Base-by-base conservation (phyloP, 805 yeast species). In the Lipomyces lipofer region DNA sequence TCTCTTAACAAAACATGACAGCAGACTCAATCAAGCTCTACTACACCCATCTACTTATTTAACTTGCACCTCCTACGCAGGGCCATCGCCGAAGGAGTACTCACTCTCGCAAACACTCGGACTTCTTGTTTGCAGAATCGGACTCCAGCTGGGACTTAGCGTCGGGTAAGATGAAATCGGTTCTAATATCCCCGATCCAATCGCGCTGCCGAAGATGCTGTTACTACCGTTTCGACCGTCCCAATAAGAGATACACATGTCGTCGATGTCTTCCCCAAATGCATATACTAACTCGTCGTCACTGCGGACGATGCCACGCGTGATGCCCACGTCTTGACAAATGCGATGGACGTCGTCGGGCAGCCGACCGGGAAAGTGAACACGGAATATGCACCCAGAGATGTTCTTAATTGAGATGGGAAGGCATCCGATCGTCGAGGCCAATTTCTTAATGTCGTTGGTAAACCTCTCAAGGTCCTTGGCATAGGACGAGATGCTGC, bases 281-380 rank as follows among this genome's bases (percentile, higher is more conserved):
- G n/a, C n/a, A n/a, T n/a, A n/a, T n/a, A n/a, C 47, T 9, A 24
- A 8, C 17, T 22, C 51, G 8, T 29, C 47, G 47, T 32, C 32
- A 25, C 32, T 22, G 17, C 39, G 49, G 9, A 52, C 30, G 19
- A 54, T 43, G 4, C 59, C 59, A 4, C 59, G 35, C 4, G 48
- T 10, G n/a, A 55, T 32, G n/a, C 32, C 56, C 28, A 54, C 33
- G 13, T 55, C 59, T 19, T 27, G 39, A 25, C 59, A 54, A 12
- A 55, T 30, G 17, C 25, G 8, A 62, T 83, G 85, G 62, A 86
- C 79, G 60, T 81, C 81, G 4, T 67, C 72, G 5, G 76, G 69
- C 56, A 85, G 88, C 55, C 85, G 77, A 66, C 85, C 86, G 30
- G 92, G 89, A 71, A 88, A 87, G 66, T 80, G 84, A 12, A 84